Conservation (phyloP, 139 green algal species). For the Pseudopediastrum boryanum region DNA sequence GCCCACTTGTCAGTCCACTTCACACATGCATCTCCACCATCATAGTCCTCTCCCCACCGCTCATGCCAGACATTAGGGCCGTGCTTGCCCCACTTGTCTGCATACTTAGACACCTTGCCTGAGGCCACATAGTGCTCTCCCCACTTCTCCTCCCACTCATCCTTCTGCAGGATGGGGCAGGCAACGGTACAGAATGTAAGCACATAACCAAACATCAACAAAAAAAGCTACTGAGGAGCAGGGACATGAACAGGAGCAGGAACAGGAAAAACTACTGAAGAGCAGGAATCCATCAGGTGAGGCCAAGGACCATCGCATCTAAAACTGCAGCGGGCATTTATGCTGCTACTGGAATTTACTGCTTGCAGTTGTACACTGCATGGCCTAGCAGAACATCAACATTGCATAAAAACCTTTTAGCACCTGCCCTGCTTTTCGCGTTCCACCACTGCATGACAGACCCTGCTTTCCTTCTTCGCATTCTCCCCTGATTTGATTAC, state of each 20-base stretch:
- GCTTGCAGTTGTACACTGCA: too few relatives aligned
- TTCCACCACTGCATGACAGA: too few relatives aligned
- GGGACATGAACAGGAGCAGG: background rate
- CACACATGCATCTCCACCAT: slow-evolving; percentile 39
- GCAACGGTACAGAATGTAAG: background rate
- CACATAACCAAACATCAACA: background rate
- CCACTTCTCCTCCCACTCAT: slow-evolving; percentile 94
- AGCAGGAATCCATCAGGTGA: background rate
- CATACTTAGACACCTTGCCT: slow-evolving; percentile 75
- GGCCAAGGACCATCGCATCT: background rate
- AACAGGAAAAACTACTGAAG: background rate
- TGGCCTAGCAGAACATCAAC: too few relatives aligned
- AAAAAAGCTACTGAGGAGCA: background rate
- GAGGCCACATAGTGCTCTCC: slow-evolving; percentile 71
- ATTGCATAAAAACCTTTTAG: too few relatives aligned
- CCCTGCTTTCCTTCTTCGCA: too few relatives aligned
- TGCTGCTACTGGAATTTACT: too few relatives aligned
- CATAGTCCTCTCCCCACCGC: slow-evolving; percentile 87
- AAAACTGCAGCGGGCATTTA: too few relatives aligned
- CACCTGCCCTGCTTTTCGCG: too few relatives aligned
- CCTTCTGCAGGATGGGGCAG: slow-evolving; percentile 27
- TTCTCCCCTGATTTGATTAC: too few relatives aligned
- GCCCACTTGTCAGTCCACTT: slow-evolving; percentile 70
- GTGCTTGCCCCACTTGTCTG: slow-evolving; percentile 87
- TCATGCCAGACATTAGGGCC: slow-evolving; percentile 86